These are phyloP conservation scores for Escovopsis sp. DNA, from an alignment of 2,329 filamentous ascomycete genomes.

Conservation along the genomic window DNA sequence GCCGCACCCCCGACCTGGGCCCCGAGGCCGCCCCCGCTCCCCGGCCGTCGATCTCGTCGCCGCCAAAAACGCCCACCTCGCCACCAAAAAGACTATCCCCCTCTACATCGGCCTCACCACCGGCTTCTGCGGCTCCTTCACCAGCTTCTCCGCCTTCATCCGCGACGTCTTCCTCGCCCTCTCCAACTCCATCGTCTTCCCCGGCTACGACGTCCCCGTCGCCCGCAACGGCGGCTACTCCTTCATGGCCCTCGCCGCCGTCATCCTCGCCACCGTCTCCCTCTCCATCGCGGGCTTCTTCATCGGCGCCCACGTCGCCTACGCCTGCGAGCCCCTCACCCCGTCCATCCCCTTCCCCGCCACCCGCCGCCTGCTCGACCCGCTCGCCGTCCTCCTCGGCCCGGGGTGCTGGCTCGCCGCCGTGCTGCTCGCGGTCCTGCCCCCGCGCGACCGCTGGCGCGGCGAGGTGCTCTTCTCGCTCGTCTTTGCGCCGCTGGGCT, in stretches of 20 bases:
- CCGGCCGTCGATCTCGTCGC: slow-evolving; percentile 23
- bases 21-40: too few relatives aligned
- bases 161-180: slow-evolving; percentile 66
- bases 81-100: slow-evolving; percentile 71
- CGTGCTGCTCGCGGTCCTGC: slow-evolving; percentile 54
- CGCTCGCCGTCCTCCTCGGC: slow-evolving; percentile 44
- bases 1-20: background rate
- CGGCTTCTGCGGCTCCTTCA: slow-evolving; percentile 80
- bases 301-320: slow-evolving; percentile 60
- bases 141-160: slow-evolving; percentile 77
- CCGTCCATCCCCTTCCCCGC: slow-evolving; percentile 45
- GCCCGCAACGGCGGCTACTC: slow-evolving; percentile 58
- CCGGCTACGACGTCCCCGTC: slow-evolving; percentile 21
- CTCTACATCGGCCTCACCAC: slow-evolving; percentile 77
- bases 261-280: slow-evolving; percentile 56
- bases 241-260: slow-evolving; percentile 64
- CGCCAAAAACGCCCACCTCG: slow-evolving; percentile 41
- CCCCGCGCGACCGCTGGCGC: slow-evolving; percentile 62
- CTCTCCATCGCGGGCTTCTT: slow-evolving; percentile 56
- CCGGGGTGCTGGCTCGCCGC: slow-evolving; percentile 67
- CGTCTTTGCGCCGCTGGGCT: slow-evolving; percentile 71
- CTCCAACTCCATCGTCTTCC: slow-evolving; percentile 49
- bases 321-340: slow-evolving; percentile 38
- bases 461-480: slow-evolving; percentile 59
- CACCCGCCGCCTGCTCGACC: slow-evolving; percentile 48